phyloP scores from a whole-genome alignment of 2,329 filamentous ascomycete species.

The Endoconidiophora polonica region DNA sequence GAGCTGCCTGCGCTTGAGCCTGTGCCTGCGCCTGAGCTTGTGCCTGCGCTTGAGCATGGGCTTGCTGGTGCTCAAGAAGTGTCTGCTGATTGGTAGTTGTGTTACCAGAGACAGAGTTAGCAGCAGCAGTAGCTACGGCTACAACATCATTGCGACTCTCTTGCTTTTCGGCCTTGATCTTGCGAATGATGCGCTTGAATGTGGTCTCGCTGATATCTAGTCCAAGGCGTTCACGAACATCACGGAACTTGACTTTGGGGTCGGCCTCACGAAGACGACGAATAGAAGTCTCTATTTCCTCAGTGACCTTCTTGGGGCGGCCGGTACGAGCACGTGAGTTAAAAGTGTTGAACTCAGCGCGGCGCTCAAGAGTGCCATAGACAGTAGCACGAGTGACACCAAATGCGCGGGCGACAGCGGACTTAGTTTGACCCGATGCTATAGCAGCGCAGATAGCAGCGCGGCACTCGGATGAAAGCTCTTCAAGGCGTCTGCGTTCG shows the following conservation, averaged over 20 bases:
- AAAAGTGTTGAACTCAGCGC: slow-evolving; percentile 12
- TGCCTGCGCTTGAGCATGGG: slow-evolving; percentile 6
- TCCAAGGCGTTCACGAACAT: slow-evolving; percentile 10
- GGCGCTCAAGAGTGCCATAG: slow-evolving; percentile 11
- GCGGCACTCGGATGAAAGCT: slow-evolving; percentile 12
- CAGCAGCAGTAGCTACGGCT: neutral
- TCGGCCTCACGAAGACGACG: slow-evolving; percentile 5
- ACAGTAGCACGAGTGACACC: slow-evolving; percentile 13
- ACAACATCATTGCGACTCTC: neutral
- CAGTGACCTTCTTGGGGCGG: slow-evolving; percentile 12
- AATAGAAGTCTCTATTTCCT: slow-evolving; percentile 7
- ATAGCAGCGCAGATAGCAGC: slow-evolving; percentile 13
- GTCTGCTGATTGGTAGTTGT: slow-evolving; percentile 7
- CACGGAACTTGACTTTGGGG: slow-evolving; percentile 12
- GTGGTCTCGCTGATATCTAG: slow-evolving; percentile 13
- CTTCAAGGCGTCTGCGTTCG: slow-evolving; percentile 11
- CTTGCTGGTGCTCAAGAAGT: slow-evolving; percentile 3
- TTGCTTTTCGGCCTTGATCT: slow-evolving; percentile 7
- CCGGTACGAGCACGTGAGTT: slow-evolving; percentile 11
- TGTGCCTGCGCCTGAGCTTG: slow-evolving; percentile 1
- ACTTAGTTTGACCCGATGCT: slow-evolving; percentile 12
- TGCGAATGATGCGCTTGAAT: slow-evolving; percentile 12
- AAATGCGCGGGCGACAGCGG: slow-evolving; percentile 13
- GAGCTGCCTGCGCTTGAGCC: slow-evolving; percentile 1
- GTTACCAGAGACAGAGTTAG: neutral